A percentile compares a stretch with the other conserved stretches of the same genome.
These are phyloP conservation scores for Aspergillus transmontanensis DNA, from an alignment of 2,329 filamentous ascomycete genomes.

Conservation along the genomic window DNA sequence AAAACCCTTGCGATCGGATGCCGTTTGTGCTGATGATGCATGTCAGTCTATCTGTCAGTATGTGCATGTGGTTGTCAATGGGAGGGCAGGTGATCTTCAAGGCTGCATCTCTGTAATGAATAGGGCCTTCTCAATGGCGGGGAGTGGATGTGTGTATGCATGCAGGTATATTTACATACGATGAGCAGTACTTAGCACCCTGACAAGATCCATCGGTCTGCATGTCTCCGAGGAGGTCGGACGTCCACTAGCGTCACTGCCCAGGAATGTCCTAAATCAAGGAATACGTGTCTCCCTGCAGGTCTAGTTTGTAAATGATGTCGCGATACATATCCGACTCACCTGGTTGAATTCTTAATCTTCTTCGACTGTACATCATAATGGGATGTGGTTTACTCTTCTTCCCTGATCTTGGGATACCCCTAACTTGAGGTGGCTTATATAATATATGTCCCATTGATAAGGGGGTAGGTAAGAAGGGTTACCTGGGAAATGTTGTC, in stretches of 20 bases:
- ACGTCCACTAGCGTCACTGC: neutral
- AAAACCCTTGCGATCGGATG: neutral
- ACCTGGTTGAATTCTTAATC: conserved; percentile 2
- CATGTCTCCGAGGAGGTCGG: conserved; percentile 1
- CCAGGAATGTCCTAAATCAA: conserved; percentile 9
- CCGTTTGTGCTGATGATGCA: neutral
- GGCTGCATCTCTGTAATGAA: conserved; percentile 25
- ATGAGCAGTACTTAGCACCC: neutral
- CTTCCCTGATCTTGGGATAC: neutral
- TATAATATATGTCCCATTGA: neutral
- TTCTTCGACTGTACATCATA: neutral
- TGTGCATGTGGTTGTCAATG: conserved; percentile 11
- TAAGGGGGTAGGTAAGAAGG: neutral
- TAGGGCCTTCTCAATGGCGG: conserved; percentile 18
- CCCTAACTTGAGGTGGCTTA: neutral
- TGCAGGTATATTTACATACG: conserved; percentile 7
- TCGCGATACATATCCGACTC: neutral
- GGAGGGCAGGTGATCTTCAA: conserved; percentile 25
- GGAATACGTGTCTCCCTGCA: conserved; percentile 5
- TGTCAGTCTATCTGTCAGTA: neutral
- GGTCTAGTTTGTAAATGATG: conserved; percentile 2
- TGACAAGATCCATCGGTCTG: neutral
- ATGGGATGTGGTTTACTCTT: neutral
- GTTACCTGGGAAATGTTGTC: neutral
- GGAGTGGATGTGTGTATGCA: conserved; percentile 16